Percentiles rank a stretch among this genome's conserved stretches.
phyloP scores from a whole-genome alignment of 1,284 basidiomycete genomes.

The Neonothopanus nambi region DNA sequence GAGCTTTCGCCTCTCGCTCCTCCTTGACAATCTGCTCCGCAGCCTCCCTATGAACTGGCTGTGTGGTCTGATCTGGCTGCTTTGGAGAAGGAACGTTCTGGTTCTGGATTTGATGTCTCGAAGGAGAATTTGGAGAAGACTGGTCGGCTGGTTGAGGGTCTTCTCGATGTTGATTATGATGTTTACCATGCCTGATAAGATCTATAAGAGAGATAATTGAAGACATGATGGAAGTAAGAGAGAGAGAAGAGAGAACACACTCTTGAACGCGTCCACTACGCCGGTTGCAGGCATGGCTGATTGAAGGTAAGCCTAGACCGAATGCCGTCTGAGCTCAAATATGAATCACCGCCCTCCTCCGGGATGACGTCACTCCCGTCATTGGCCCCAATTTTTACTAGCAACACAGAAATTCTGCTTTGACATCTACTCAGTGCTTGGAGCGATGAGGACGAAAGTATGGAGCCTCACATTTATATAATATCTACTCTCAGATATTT shows the following conservation, averaged over 20 bases:
- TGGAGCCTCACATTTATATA: too few species aligned
- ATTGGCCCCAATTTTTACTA: too few species aligned
- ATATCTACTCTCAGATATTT: too few species aligned
- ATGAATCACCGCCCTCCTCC: neutral
- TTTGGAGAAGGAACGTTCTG: slow-evolving; percentile 36
- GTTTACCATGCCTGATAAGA: slow-evolving; percentile 85
- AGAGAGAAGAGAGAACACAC: slow-evolving; percentile 37
- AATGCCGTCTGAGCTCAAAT: neutral
- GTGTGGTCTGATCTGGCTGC: slow-evolving; percentile 28
- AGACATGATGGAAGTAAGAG: slow-evolving; percentile 19
- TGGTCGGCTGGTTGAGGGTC: slow-evolving; percentile 33
- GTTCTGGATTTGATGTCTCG: slow-evolving; percentile 23
- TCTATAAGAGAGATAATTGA: slow-evolving; percentile 44
- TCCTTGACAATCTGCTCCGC: slow-evolving; percentile 79
- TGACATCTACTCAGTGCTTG: too few species aligned
- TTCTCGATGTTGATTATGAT: slow-evolving; percentile 50
- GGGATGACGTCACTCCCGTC: neutral
- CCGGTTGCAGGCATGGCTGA: slow-evolving; percentile 38
- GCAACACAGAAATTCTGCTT: too few species aligned
- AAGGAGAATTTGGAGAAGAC: slow-evolving; percentile 16
- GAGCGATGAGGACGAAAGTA: too few species aligned
- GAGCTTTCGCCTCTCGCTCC: slow-evolving; percentile 71
- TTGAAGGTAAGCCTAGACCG: slow-evolving; percentile 24
- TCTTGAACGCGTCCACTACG: slow-evolving; percentile 76
- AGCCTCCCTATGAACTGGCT: slow-evolving; percentile 45